phyloP scores from a whole-genome alignment of 2,329 filamentous ascomycete genomes.

The Aspergillus sp. region DNA sequence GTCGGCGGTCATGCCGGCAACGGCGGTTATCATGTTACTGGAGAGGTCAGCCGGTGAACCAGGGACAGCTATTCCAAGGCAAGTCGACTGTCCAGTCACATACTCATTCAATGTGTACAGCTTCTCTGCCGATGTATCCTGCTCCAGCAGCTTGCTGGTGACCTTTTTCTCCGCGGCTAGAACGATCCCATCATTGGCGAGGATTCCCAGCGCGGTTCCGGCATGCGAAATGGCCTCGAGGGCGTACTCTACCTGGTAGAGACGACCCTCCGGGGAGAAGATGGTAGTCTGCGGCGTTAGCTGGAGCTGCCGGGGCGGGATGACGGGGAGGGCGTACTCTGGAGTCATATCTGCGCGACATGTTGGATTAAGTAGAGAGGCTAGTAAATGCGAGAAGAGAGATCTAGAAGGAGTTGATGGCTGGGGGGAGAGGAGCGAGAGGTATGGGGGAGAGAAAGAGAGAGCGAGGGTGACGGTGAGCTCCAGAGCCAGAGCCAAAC shows the following conservation, averaged over 20 bases:
- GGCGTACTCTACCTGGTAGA: constrained; percentile 99
- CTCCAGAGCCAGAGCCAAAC: constrained; percentile 19
- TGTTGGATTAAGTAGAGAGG: constrained; percentile 38
- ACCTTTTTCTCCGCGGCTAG: constrained; percentile 97
- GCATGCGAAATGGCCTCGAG: constrained; percentile 98
- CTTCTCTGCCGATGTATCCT: constrained; percentile 99
- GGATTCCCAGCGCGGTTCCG: constrained; percentile 89
- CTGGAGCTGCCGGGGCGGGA: constrained; percentile 20
- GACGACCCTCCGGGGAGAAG: constrained; percentile 96
- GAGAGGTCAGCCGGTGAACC: constrained; percentile 8
- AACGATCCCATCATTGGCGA: constrained; percentile 97
- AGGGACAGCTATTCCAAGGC: background rate
- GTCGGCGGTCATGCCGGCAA: constrained; percentile 97
- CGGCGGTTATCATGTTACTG: constrained; percentile 99
- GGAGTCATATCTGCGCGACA: constrained; percentile 97
- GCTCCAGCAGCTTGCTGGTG: constrained; percentile 96
- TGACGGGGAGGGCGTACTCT: constrained; percentile 53
- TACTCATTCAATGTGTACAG: constrained; percentile 99
- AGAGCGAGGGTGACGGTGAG: constrained; percentile 19
- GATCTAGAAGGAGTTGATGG: constrained; percentile 2
- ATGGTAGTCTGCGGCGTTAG: constrained; percentile 72
- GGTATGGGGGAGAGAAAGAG: constrained; percentile 11
- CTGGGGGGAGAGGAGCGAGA: constrained; percentile 7
- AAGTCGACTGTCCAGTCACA: constrained; percentile 22
- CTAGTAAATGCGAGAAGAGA: constrained; percentile 5